phyloP scores from a whole-genome alignment of 1,284 basidiomycete species.

The Cronartium quercuum region DNA sequence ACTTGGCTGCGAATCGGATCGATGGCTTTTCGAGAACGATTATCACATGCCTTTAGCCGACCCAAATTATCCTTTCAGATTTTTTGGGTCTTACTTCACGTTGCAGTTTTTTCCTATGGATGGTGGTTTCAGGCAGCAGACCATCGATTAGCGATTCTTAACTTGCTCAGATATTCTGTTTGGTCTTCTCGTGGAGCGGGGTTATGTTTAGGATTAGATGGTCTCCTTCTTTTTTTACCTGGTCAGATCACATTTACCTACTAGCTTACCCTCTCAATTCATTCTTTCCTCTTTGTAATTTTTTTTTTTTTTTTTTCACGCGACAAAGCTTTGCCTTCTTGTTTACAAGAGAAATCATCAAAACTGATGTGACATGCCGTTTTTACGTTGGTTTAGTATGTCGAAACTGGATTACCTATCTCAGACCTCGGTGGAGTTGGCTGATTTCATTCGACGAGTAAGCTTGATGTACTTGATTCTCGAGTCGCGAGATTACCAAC shows the following conservation, averaged over 20 bases:
- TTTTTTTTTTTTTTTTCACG: neutral
- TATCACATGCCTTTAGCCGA: slow-evolving; percentile 1
- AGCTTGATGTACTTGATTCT: too few species aligned
- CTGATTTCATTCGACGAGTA: slow-evolving; percentile 13
- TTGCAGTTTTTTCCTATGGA: slow-evolving; percentile 14
- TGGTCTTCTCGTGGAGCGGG: slow-evolving; percentile 25
- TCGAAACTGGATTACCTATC: slow-evolving; percentile 14
- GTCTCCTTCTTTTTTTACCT: slow-evolving; percentile 21
- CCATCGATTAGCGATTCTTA: slow-evolving; percentile 10
- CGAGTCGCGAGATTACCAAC: too few species aligned
- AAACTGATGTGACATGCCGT: neutral
- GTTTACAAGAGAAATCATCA: neutral
- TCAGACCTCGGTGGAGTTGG: slow-evolving; percentile 13
- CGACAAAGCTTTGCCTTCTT: neutral
- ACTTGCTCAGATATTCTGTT: slow-evolving; percentile 19
- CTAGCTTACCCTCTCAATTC: neutral
- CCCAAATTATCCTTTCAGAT: slow-evolving; percentile 1
- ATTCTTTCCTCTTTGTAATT: neutral
- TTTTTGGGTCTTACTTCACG: slow-evolving; percentile 1
- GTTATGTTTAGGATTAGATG: slow-evolving; percentile 17
- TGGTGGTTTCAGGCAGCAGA: slow-evolving; percentile 28
- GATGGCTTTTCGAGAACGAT: neutral
- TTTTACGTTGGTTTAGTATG: neutral
- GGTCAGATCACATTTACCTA: neutral
- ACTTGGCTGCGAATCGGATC: too few species aligned